phyloP scores from a whole-genome alignment of 345 rosid genomes.

The Syzygium jambos region DNA sequence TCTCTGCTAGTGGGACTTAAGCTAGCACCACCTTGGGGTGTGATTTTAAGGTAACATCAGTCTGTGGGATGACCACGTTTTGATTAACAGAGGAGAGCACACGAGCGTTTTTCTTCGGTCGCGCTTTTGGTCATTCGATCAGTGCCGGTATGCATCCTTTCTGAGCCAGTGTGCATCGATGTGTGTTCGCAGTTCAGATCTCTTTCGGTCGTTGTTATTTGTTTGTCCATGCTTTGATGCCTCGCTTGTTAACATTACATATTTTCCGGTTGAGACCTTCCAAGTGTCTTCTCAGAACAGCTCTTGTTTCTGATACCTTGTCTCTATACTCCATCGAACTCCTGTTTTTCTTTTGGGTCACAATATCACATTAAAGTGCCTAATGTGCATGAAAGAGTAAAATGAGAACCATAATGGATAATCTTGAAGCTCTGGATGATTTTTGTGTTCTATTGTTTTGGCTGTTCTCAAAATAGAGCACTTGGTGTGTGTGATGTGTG shows the following conservation, averaged over 20 bases:
- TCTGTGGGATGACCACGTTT: background rate
- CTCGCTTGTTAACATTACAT: background rate
- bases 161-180: background rate
- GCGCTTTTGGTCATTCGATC: background rate
- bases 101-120: background rate
- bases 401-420: background rate
- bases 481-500: background rate
- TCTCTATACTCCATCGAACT: background rate
- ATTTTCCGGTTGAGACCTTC: background rate
- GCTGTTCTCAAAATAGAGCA: background rate
- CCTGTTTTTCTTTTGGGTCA: background rate
- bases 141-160: background rate
- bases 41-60: background rate
- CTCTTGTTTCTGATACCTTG: background rate
- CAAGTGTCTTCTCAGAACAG: background rate
- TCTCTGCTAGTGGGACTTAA: background rate
- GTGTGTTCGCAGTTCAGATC: background rate
- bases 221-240: background rate
- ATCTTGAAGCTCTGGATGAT: background rate
- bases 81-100: background rate
- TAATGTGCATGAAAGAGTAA: background rate
- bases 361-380: background rate
- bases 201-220: background rate
- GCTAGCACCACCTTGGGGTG: background rate
- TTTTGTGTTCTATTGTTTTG: background rate